Evolutionary conservation across 371 early-diverging fungal species (phyloP).

Genomic region (Mortierella sp.): DNA sequence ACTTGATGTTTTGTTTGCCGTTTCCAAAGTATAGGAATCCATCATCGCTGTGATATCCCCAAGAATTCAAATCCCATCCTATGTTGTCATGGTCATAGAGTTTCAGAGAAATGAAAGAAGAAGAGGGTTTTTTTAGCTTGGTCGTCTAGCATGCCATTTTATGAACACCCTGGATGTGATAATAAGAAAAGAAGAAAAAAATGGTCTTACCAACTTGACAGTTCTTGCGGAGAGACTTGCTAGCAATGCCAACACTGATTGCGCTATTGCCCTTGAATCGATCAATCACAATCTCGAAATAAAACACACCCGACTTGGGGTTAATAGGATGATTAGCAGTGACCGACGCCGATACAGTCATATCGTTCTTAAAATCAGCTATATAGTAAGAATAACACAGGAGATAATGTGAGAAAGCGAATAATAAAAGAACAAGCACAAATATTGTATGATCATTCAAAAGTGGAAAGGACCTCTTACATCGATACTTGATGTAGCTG

Average conservation of each 20-base stretch:
- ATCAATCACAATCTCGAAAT: slow-evolving; percentile 46
- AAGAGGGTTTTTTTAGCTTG: too few relatives aligned
- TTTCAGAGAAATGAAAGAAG: too few relatives aligned
- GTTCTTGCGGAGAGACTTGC: slow-evolving; percentile 49
- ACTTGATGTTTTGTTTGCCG: slow-evolving; percentile 41
- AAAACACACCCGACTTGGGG: slow-evolving; percentile 35
- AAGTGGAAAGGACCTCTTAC: slow-evolving; percentile 11
- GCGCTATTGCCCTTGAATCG: slow-evolving; percentile 46
- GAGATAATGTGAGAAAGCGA: too few relatives aligned
- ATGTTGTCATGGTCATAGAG: not conserved
- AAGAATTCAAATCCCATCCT: slow-evolving; percentile 53
- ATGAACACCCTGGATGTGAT: too few relatives aligned
- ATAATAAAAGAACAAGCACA: not conserved
- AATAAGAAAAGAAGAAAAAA: too few relatives aligned
- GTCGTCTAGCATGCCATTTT: too few relatives aligned
- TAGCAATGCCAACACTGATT: slow-evolving; percentile 46
- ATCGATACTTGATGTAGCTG: slow-evolving; percentile 38
- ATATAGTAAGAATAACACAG: not conserved
- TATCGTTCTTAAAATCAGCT: slow-evolving; percentile 54
- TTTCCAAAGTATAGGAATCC: slow-evolving; percentile 50
- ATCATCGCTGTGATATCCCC: slow-evolving; percentile 51
- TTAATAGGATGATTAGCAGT: slow-evolving; percentile 53
- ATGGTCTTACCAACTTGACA: slow-evolving; percentile 54
- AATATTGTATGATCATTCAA: not conserved
- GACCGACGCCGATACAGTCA: slow-evolving; percentile 48